A percentile compares a stretch with the other conserved stretches of the same genome.
These are phyloP conservation scores for Parathielavia appendiculata DNA, from an alignment of 495 filamentous ascomycete species.

Conservation along the genomic window DNA sequence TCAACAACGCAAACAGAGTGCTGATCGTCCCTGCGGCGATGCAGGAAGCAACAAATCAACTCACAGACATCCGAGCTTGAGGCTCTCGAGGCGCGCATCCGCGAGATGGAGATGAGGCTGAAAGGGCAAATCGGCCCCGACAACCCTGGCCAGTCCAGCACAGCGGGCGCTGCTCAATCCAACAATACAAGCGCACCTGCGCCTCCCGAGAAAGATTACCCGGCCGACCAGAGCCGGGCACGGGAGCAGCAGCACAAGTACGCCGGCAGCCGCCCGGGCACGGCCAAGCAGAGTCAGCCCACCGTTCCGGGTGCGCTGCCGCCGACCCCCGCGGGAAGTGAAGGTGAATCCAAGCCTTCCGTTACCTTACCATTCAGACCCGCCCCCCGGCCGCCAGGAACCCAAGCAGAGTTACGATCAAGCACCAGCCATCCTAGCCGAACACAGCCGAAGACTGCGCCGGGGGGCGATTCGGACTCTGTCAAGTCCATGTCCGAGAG, in stretches of 20 bases:
- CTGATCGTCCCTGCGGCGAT: slow-evolving; percentile 8
- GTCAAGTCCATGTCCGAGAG: slow-evolving; percentile 28
- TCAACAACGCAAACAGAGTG: background rate
- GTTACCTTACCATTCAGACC: slow-evolving; percentile 8
- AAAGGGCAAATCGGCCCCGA: slow-evolving; percentile 37
- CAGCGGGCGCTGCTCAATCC: slow-evolving; percentile 26
- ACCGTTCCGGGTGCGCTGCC: slow-evolving; percentile 48
- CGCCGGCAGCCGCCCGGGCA: slow-evolving; percentile 37
- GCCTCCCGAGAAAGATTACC: slow-evolving; percentile 22
- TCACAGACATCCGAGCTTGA: slow-evolving; percentile 76
- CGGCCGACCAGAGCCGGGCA: background rate
- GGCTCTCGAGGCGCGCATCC: slow-evolving; percentile 74
- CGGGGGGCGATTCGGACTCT: slow-evolving; percentile 23
- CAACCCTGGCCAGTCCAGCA: slow-evolving; percentile 28
- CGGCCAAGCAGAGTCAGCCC: slow-evolving; percentile 40
- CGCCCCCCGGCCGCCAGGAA: slow-evolving; percentile 14
- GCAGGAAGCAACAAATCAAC: slow-evolving; percentile 65
- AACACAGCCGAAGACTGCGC: background rate
- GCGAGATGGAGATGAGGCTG: slow-evolving; percentile 77
- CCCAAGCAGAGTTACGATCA: slow-evolving; percentile 6
- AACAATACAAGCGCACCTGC: slow-evolving; percentile 18
- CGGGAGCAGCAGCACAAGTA: slow-evolving; percentile 27
- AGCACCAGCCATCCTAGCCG: background rate
- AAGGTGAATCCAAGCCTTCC: slow-evolving; percentile 51
- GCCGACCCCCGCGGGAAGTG: slow-evolving; percentile 52